These are phyloP conservation scores for Mucor circinelloides DNA, from an alignment of 371 early-diverging fungal genomes.

Conservation along the genomic window DNA sequence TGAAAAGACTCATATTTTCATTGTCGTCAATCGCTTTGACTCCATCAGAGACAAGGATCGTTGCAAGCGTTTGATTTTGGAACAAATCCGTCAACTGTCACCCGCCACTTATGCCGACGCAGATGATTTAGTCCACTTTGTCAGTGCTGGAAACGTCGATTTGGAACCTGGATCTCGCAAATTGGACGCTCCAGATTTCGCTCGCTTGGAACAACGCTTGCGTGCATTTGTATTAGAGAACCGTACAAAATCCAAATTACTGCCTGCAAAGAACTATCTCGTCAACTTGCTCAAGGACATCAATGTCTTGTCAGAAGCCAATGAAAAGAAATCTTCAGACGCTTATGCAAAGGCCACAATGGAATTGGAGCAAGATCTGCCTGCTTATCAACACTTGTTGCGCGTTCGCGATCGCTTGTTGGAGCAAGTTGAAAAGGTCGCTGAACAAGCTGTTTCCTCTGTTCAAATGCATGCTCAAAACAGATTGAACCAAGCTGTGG, in stretches of 20 bases:
- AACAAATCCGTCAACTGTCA: conserved; percentile 92
- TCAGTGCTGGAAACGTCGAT: conserved; percentile 74
- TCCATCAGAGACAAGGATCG: conserved; percentile 92
- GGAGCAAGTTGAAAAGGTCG: conserved; percentile 67
- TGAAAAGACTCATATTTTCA: conserved; percentile 98
- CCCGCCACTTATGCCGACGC: conserved; percentile 91
- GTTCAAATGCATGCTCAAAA: conserved; percentile 59
- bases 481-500: conserved; percentile 59
- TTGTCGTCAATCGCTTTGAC: conserved; percentile 97
- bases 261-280: conserved; percentile 92
- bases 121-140: conserved; percentile 95
- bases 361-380: conserved; percentile 56
- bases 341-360: conserved; percentile 31
- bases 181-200: conserved; percentile 68
- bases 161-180: conserved; percentile 46
- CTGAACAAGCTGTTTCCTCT: conserved; percentile 62
- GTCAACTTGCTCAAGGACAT: conserved; percentile 79
- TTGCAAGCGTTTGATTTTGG: conserved; percentile 89
- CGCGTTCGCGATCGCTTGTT: conserved; percentile 58
- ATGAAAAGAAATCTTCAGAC: conserved; percentile 48
- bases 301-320: conserved; percentile 56
- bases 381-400: conserved; percentile 60
- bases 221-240: conserved; percentile 94
- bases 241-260: conserved; percentile 90
- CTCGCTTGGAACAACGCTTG: conserved; percentile 80